Percentiles rank a stretch among this genome's conserved stretches.
Conservation (phyloP, 495 filamentous ascomycete species). For the Chaetomium cochliodes region DNA sequence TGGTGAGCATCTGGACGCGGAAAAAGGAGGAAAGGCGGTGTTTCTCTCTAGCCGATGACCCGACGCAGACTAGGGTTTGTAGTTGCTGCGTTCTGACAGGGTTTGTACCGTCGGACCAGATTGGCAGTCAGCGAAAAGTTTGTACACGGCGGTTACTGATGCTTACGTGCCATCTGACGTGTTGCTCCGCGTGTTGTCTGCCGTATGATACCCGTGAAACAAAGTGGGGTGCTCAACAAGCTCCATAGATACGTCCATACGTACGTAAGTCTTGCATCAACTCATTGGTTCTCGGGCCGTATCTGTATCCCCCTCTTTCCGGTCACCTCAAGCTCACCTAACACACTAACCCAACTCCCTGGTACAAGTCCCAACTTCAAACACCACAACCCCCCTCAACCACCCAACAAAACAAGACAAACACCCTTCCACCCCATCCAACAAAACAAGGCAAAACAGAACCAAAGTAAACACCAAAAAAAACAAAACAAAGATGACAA, state of each 20-base stretch:
- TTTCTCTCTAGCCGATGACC: conserved; percentile 3
- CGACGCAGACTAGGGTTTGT: neutral
- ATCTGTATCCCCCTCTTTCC: neutral
- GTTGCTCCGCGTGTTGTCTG: neutral
- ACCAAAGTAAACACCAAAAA: neutral
- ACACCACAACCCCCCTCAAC: neutral
- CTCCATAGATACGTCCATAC: too few relatives aligned
- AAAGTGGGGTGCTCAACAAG: conserved; percentile 7
- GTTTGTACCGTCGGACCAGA: conserved; percentile 13
- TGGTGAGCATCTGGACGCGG: conserved; percentile 8
- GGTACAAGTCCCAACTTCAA: neutral
- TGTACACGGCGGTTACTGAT: neutral
- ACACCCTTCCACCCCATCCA: neutral
- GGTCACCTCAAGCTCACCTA: neutral
- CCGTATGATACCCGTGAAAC: neutral
- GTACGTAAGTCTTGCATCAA: neutral
- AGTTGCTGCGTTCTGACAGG: conserved; percentile 5
- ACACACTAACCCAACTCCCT: neutral
- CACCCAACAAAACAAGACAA: neutral
- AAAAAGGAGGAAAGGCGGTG: neutral
- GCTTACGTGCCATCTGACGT: neutral
- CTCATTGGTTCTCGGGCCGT: neutral
- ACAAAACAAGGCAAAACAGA: neutral
- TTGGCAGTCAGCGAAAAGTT: conserved; percentile 9
- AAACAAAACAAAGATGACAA: conserved; percentile 16